Evolutionary conservation across 2,329 filamentous ascomycete species (phyloP).

Genomic region (Diaporthe citriasiana): DNA sequence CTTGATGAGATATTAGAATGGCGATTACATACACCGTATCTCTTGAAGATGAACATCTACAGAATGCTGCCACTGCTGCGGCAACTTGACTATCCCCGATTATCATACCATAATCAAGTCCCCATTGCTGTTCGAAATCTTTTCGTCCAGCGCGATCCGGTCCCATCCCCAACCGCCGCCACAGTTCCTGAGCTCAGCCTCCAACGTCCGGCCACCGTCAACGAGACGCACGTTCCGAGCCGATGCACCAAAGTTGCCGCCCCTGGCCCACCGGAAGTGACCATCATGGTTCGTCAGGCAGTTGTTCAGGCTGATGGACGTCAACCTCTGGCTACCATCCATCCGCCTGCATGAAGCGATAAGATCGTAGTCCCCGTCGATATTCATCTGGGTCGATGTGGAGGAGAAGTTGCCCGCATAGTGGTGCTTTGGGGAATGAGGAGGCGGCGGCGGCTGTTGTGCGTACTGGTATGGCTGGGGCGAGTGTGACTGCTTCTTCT

Average conservation of each 20-base stretch:
- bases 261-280: constrained; percentile 41
- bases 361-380: constrained; percentile 43
- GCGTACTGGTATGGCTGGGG: constrained; percentile 9
- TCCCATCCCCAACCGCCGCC: constrained; percentile 44
- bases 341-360: constrained; percentile 43
- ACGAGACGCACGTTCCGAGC: constrained; percentile 42
- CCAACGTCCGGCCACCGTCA: constrained; percentile 41
- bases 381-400: constrained; percentile 36
- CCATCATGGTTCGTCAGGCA: constrained; percentile 43
- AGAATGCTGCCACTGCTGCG: background rate
- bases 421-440: background rate
- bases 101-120: constrained; percentile 60
- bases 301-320: constrained; percentile 44
- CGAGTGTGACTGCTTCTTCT: constrained; percentile 46
- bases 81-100: background rate
- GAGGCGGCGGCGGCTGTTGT: constrained; percentile 18
- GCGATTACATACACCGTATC: no score
- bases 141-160: constrained; percentile 45
- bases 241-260: constrained; percentile 42
- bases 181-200: constrained; percentile 44
- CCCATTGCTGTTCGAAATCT: constrained; percentile 45
- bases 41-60: no score
- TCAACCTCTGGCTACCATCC: constrained; percentile 40
- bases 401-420: constrained; percentile 42
- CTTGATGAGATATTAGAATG: no score